phyloP scores from a whole-genome alignment of 2,329 filamentous ascomycete species.

The Claviceps cyperi region DNA sequence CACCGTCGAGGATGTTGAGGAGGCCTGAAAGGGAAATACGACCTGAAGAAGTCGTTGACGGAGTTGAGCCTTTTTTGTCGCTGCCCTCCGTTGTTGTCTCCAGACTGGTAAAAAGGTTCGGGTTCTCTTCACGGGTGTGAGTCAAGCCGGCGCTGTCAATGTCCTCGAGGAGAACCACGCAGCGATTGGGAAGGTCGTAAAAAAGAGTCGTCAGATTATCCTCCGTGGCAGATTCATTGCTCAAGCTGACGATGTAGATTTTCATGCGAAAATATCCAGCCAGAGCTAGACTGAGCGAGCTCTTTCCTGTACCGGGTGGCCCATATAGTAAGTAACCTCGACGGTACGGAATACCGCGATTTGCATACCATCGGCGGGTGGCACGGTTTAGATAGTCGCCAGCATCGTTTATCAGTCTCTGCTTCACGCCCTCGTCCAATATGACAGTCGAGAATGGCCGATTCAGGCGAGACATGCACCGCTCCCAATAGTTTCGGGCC shows the following conservation, averaged over 20 bases:
- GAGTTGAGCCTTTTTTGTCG: neutral
- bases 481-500: slow-evolving; percentile 40
- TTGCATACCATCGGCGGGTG: slow-evolving; percentile 65
- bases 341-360: slow-evolving; percentile 73
- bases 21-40: slow-evolving; percentile 59
- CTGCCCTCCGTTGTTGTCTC: slow-evolving; percentile 6
- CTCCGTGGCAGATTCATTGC: slow-evolving; percentile 46
- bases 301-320: slow-evolving; percentile 69
- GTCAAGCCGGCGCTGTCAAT: slow-evolving; percentile 61
- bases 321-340: slow-evolving; percentile 73
- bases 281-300: slow-evolving; percentile 53
- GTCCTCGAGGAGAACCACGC: slow-evolving; percentile 62
- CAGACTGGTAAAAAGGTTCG: slow-evolving; percentile 2
- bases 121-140: slow-evolving; percentile 33
- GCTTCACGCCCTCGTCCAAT: slow-evolving; percentile 45
- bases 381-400: slow-evolving; percentile 47
- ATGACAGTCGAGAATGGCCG: slow-evolving; percentile 53
- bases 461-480: slow-evolving; percentile 44
- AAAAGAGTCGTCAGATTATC: slow-evolving; percentile 52
- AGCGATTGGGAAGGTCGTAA: slow-evolving; percentile 50
- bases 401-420: slow-evolving; percentile 44
- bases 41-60: slow-evolving; percentile 7
- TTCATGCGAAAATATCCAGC: slow-evolving; percentile 56
- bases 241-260: slow-evolving; percentile 59
- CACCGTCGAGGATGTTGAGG: slow-evolving; percentile 69